Percentiles rank a stretch among this genome's conserved stretches.
Conservation (phyloP, 1,139 yeast genomes). For the Debaryomycetaceae sp. region DNA sequence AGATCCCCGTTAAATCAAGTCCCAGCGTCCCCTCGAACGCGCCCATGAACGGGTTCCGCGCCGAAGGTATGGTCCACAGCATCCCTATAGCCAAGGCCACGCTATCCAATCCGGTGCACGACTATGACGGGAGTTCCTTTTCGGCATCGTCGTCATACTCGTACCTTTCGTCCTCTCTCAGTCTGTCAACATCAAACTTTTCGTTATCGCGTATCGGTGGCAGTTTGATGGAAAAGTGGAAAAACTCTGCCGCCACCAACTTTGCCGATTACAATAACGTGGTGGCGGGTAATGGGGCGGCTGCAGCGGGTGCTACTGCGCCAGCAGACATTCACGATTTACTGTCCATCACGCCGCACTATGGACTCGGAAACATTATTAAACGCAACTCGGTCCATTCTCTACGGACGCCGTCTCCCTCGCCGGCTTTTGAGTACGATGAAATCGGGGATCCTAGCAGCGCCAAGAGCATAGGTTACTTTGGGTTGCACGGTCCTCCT, state of each 20-base stretch:
- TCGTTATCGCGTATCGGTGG: constrained; percentile 33
- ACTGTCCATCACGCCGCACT: neutral
- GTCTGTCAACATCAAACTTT: constrained; percentile 26
- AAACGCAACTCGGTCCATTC: constrained; percentile 21
- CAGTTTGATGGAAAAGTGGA: constrained; percentile 39
- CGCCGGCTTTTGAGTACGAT: constrained; percentile 30
- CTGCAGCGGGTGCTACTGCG: constrained; percentile 1
- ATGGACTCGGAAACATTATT: constrained; percentile 12
- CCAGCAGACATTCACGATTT: neutral
- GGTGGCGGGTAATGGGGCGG: constrained; percentile 9
- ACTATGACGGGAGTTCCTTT: constrained; percentile 9
- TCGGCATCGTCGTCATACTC: constrained; percentile 32
- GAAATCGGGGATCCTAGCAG: constrained; percentile 11
- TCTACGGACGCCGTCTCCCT: constrained; percentile 37
- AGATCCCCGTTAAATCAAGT: constrained; percentile 27
- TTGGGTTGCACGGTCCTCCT: no score
- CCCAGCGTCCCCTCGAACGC: constrained; percentile 11
- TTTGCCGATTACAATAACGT: constrained; percentile 9
- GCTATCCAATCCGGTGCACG: constrained; percentile 6
- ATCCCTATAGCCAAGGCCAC: constrained; percentile 14
- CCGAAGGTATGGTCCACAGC: constrained; percentile 10
- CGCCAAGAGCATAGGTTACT: neutral
- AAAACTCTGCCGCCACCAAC: no score
- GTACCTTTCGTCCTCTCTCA: constrained; percentile 32
- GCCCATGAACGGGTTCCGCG: constrained; percentile 5